Conservation (phyloP, 805 yeast species). For the Kluyveromyces nonfermentans region DNA sequence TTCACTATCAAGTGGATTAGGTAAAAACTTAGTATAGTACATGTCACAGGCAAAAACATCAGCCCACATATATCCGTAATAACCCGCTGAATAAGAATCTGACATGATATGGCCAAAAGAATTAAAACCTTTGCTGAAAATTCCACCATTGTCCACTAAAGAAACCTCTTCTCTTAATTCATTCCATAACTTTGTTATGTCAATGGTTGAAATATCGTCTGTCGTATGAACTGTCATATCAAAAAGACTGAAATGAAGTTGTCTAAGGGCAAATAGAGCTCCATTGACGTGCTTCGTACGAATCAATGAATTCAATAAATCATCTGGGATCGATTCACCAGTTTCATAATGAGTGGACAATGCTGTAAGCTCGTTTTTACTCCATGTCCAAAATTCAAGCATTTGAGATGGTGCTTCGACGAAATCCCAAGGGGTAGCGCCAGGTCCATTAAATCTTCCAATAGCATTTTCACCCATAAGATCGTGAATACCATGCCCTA, state of each 20-base stretch:
- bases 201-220: conserved; percentile 35
- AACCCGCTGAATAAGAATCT: conserved; percentile 81
- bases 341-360: conserved; percentile 61
- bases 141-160: conserved; percentile 46
- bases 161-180: conserved; percentile 53
- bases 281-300: conserved; percentile 68
- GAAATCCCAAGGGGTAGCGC: conserved; percentile 73
- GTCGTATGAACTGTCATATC: conserved; percentile 64
- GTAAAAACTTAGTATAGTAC: conserved; percentile 58
- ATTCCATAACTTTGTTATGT: conserved; percentile 55
- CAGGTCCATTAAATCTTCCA: conserved; percentile 62
- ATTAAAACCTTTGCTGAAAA: conserved; percentile 54
- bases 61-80: conserved; percentile 82
- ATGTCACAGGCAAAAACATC: conserved; percentile 81
- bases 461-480: conserved; percentile 56
- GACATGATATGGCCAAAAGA: conserved; percentile 71
- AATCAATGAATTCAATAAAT: conserved; percentile 47
- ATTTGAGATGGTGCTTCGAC: conserved; percentile 90
- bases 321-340: conserved; percentile 48
- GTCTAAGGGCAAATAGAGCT: conserved; percentile 62
- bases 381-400: conserved; percentile 87
- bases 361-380: conserved; percentile 43
- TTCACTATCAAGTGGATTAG: conserved; percentile 53
- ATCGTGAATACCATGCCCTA: conserved; percentile 84
- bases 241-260: conserved; percentile 68